A percentile compares a stretch with the other conserved stretches of the same genome.
Evolutionary conservation across 495 filamentous ascomycete genomes (phyloP).

Genomic region (Xylona heveae): DNA sequence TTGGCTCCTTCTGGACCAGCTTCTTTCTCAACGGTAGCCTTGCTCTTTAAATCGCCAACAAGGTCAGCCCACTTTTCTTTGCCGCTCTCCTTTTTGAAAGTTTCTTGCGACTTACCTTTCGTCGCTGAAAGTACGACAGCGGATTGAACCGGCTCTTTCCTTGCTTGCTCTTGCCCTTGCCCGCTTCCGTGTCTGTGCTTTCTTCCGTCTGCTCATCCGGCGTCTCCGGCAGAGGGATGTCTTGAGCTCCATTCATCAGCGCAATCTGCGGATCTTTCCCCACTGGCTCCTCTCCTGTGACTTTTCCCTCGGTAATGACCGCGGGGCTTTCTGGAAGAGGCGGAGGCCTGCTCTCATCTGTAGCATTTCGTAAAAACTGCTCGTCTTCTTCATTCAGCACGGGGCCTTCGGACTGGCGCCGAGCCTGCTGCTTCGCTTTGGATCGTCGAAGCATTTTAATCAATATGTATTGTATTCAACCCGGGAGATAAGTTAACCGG

Average conservation of each 20-base stretch:
- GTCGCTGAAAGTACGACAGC: constrained; percentile 7
- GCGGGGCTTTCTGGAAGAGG: constrained; percentile 9
- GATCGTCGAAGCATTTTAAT: too few species aligned
- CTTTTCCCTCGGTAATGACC: constrained; percentile 6
- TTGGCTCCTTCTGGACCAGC: background rate
- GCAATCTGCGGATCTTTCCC: constrained; percentile 14
- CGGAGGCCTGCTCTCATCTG: constrained; percentile 11
- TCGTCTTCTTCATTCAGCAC: constrained; percentile 33
- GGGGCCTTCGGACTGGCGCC: constrained; percentile 18
- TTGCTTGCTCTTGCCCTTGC: constrained; percentile 18
- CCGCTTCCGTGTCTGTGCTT: constrained; percentile 20
- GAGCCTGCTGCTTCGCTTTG: too few species aligned
- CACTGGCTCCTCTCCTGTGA: constrained; percentile 8
- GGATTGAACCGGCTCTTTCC: constrained; percentile 8
- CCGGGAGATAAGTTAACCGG: too few species aligned
- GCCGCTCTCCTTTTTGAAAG: background rate
- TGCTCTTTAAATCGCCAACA: background rate
- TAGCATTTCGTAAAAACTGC: constrained; percentile 28
- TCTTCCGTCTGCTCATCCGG: constrained; percentile 20
- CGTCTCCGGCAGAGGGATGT: constrained; percentile 19
- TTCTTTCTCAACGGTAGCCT: background rate
- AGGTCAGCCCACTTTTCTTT: constrained; percentile 2
- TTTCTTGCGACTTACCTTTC: constrained; percentile 3
- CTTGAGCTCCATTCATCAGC: constrained; percentile 12
- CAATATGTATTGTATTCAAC: too few species aligned